Evolutionary conservation across 805 yeast species (phyloP), one percentile per base, ranked within the genome.

Genomic region (Hanseniaspora mollemarum): DNA sequence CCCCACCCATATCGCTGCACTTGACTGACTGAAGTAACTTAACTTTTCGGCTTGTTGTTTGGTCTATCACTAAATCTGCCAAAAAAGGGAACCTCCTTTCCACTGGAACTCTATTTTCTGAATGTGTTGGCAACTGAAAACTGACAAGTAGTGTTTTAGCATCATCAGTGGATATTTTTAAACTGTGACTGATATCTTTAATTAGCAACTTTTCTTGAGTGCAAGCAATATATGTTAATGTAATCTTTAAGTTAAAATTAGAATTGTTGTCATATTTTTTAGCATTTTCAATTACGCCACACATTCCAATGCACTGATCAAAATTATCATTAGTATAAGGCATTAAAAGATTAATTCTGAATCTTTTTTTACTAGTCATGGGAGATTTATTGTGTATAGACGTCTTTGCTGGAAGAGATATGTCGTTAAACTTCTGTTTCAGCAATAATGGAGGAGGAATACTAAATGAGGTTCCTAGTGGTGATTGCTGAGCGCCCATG

Each of bases 271-370:
- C 7, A 18, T 29, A 13, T 9, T 38, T 10, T 29, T 46, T 31
- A 19, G 41, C 12, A 10, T 22, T 24, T 15, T 39, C 8, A 5
- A 48, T 31, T 8, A 40, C 36, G 3, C 19, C 33, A 4, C 41
- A 43, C 15, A 48, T 8, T 18, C 51, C 51, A 10, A 40, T 6
- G n/a, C 31, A 36, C n/a, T 48, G 51, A 26, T 40, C 41, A 33
- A 48, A 48, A 16, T 48, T 48, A 9, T 48, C 51, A 26, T 48
- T 48, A 1, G 51, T 48, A 21, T 40, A 48, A 15, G 45, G 41
- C 1, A 48, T 24, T 4, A 39, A 8, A 4, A 39, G 3, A n/a
- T 12, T 13, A 8, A 39, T 39, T 7, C 26, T 32, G 16, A 7
- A 24, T 25, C 19, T 37, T 6, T 10, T 10, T 21, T 13, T 19